Evolutionary conservation across 2,329 filamentous ascomycete genomes (phyloP), one percentile per base, ranked within the genome.

Genomic region (Neurospora crassa): DNA sequence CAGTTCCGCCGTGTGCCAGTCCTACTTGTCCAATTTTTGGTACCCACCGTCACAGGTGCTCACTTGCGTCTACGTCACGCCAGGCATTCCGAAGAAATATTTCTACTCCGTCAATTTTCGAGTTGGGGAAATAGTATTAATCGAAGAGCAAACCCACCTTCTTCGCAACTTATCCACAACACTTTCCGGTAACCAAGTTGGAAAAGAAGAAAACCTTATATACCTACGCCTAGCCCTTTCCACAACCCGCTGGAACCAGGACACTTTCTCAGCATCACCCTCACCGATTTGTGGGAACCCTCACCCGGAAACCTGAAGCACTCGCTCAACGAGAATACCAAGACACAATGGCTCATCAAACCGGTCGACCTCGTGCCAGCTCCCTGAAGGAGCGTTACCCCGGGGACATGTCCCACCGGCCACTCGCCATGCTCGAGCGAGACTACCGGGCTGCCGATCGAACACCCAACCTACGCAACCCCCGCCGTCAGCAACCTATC

Each of bases 361-460:
- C 68, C 4, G 68, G 71, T 69, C 71, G 72, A 67, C 72, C 76
- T 18, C 73, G 79, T 20, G 71, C 76, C 67, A 72, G 73, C 77
- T 90, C 88, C n/a, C 79, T 90, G 43, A 82, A 79, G 69, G 84
- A 87, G 79, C 84, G 89, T 71, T 91, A 83, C 75, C 87, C 89
- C 1, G 89, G 89, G 74, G 90, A 92, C 77, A 85, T 86, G 80
- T 88, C 87, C 70, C 85, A 89, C 75, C 83, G 89, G 53, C 91
- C 92, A 1, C 85, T 94, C 24, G 90, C 92, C 63, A 86, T 89
- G 71, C 83, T 93, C 76, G 85, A 85, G 73, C 84, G 85, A 69
- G 89, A 93, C 73, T 84, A 84, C 70, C 89, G 88, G 76, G 83
- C 84, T 68, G 91, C 91, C n/a, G 83, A 92, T 77, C 88, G 90